A percentile compares a stretch with the other conserved stretches of the same genome.
These are phyloP conservation scores for Priceomyces carsonii DNA, from an alignment of 805 yeast species.

Conservation along the genomic window DNA sequence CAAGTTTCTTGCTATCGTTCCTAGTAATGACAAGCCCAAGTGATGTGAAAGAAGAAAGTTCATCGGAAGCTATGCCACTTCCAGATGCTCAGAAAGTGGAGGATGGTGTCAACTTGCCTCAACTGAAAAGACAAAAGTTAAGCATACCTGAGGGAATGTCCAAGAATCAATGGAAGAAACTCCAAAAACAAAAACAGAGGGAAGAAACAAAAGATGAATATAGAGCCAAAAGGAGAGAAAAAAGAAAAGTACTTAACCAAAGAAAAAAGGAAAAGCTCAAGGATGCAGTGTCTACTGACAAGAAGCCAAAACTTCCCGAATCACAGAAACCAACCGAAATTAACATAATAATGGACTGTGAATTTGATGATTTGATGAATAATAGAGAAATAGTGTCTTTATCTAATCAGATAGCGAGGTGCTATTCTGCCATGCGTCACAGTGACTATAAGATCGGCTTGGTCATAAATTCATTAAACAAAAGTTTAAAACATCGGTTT, in stretches of 20 bases:
- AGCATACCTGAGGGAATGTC: constrained; percentile 82
- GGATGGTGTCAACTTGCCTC: no score
- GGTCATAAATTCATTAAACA: constrained; percentile 63
- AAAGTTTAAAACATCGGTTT: constrained; percentile 65
- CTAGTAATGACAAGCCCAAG: no score
- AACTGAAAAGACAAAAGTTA: constrained; percentile 10
- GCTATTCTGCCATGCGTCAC: constrained; percentile 76
- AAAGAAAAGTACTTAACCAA: constrained; percentile 41
- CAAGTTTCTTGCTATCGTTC: no score
- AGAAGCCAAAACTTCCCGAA: constrained; percentile 29
- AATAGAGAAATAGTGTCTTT: constrained; percentile 69
- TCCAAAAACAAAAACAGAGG: constrained; percentile 56
- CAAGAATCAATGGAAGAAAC: constrained; percentile 79
- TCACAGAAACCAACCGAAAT: constrained; percentile 52
- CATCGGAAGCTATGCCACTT: no score
- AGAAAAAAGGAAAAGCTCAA: constrained; percentile 20
- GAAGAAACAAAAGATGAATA: constrained; percentile 66
- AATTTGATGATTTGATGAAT: constrained; percentile 86
- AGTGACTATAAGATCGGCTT: constrained; percentile 60
- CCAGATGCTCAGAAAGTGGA: no score
- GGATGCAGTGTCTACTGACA: constrained; percentile 14
- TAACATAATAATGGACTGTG: constrained; percentile 78
- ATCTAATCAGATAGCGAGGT: constrained; percentile 76
- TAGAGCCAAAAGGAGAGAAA: constrained; percentile 54
- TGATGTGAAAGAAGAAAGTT: no score